Percentiles rank a stretch among this genome's conserved stretches.
Conservation (phyloP, 2,329 filamentous ascomycete genomes). For the Colletotrichum sp. region DNA sequence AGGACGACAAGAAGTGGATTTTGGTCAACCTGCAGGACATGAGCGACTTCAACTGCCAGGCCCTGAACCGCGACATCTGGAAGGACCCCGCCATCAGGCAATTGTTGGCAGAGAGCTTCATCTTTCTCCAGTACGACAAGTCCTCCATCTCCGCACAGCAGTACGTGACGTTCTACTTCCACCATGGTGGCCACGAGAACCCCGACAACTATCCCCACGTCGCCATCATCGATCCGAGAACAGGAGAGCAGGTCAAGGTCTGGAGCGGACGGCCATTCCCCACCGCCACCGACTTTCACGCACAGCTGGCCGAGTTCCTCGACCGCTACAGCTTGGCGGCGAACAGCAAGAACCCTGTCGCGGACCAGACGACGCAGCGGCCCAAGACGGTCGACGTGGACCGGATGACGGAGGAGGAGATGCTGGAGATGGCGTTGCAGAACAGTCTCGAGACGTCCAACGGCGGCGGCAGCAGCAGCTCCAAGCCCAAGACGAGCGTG, state of each 20-base stretch:
- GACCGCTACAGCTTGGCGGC: conserved; percentile 91
- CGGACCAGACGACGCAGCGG: conserved; percentile 74
- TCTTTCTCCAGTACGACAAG: conserved; percentile 95
- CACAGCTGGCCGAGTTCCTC: conserved; percentile 94
- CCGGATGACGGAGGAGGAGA: conserved; percentile 95
- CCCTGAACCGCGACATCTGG: conserved; percentile 94
- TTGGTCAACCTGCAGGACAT: conserved; percentile 95
- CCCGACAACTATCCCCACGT: conserved; percentile 95
- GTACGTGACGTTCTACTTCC: conserved; percentile 92
- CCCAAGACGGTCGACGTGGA: conserved; percentile 76
- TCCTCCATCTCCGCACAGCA: conserved; percentile 78
- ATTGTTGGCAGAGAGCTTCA: conserved; percentile 88
- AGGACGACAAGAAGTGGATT: conserved; percentile 91
- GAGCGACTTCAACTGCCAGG: conserved; percentile 92
- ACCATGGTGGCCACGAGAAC: conserved; percentile 71
- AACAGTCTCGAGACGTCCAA: conserved; percentile 74
- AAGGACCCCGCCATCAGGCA: conserved; percentile 81
- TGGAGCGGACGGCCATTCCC: conserved; percentile 89
- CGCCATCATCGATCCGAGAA: conserved; percentile 92
- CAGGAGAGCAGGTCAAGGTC: conserved; percentile 95
- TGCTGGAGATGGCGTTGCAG: conserved; percentile 91
- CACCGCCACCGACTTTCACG: conserved; percentile 79
- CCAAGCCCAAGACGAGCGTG: conserved; percentile 54
- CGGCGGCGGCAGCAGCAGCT: conserved; percentile 34
- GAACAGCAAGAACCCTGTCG: conserved; percentile 92